Conservation (phyloP, 2,329 filamentous ascomycete species). For the Trichoderma harzianum region DNA sequence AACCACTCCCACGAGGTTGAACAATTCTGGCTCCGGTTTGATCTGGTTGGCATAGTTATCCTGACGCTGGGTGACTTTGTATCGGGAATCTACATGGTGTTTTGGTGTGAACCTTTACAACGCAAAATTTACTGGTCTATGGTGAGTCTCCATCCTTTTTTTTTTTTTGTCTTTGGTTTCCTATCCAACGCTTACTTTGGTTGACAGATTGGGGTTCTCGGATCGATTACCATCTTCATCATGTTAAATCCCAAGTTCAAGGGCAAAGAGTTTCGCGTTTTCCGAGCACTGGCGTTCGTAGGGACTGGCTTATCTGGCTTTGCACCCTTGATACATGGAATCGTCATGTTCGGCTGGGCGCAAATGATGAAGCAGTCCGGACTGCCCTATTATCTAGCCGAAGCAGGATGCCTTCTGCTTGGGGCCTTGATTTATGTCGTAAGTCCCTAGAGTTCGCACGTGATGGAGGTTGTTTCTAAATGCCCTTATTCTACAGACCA, state of each 20-base stretch:
- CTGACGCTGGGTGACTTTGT: constrained; percentile 5
- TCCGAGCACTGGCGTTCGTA: neutral
- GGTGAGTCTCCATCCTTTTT: neutral
- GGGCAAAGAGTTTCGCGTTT: neutral
- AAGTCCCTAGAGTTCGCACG: neutral
- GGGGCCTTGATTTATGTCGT: constrained; percentile 4
- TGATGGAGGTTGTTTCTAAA: neutral
- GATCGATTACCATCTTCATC: constrained; percentile 11
- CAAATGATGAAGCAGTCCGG: constrained; percentile 13
- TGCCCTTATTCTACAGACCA: neutral
- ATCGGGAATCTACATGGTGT: constrained; percentile 10
- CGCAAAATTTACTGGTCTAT: constrained; percentile 14
- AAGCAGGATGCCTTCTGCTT: constrained; percentile 1
- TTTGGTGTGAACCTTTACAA: constrained; percentile 3
- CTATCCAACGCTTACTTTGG: neutral
- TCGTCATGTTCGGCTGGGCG: neutral
- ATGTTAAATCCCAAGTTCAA: constrained; percentile 5
- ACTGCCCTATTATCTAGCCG: constrained; percentile 2
- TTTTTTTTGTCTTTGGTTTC: neutral
- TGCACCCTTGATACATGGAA: constrained; percentile 6
- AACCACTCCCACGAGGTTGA: constrained; percentile 4
- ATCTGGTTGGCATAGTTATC: constrained; percentile 4
- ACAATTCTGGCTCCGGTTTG: neutral
- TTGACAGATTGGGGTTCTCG: neutral
- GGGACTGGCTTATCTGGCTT: constrained; percentile 6